Evolutionary conservation across 768 basidiomycete species (phyloP).

Genomic region (Hygrophoropsis aurantiaca): DNA sequence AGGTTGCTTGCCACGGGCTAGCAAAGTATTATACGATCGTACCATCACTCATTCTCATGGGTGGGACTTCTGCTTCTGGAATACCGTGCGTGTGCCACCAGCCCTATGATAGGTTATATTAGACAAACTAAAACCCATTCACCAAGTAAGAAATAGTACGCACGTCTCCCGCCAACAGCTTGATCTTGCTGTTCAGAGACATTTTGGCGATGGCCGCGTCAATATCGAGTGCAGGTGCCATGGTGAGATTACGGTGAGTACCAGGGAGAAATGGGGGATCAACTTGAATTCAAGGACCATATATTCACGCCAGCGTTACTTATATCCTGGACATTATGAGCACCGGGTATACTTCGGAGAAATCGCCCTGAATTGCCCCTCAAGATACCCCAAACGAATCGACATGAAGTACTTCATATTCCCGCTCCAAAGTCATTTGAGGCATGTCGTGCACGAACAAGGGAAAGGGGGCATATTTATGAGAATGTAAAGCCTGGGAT

Average conservation of each 20-base stretch:
- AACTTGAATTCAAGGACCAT: neutral
- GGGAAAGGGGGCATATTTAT: too few species aligned
- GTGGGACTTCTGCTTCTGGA: conserved; percentile 38
- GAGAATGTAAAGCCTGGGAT: too few species aligned
- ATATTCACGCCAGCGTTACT: conserved; percentile 1
- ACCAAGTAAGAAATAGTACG: conserved; percentile 3
- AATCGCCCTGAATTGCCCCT: too few species aligned
- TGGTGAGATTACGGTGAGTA: neutral
- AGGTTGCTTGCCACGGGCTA: neutral
- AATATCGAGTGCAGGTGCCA: conserved; percentile 28
- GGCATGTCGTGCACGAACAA: too few species aligned
- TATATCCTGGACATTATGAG: too few species aligned
- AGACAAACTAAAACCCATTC: too few species aligned
- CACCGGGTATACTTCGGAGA: too few species aligned
- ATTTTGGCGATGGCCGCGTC: conserved; percentile 37
- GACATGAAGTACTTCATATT: too few species aligned
- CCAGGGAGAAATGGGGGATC: too few species aligned
- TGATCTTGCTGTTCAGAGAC: conserved; percentile 41
- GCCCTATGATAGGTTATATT: too few species aligned
- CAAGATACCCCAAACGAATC: too few species aligned
- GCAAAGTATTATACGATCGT: conserved; percentile 1
- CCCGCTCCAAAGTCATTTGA: too few species aligned
- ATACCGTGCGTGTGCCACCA: conserved; percentile 49
- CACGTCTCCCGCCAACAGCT: conserved; percentile 43
- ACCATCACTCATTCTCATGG: conserved; percentile 51